These are phyloP conservation scores for Syncephalis fuscata DNA, from an alignment of 371 early-diverging fungal species.

Conservation along the genomic window DNA sequence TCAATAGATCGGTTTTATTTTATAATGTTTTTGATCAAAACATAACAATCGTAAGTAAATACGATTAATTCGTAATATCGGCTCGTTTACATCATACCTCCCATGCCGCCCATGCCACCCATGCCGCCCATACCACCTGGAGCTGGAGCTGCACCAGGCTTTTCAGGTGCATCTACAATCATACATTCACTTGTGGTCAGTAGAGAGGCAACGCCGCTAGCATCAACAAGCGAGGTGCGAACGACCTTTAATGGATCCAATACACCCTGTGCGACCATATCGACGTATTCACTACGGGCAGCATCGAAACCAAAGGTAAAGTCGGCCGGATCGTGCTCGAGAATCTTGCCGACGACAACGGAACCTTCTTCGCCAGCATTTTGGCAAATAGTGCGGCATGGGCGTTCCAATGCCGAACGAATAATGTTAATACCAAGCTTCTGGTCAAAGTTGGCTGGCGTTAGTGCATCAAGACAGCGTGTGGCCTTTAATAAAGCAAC, in stretches of 20 bases:
- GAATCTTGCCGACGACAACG: constrained; percentile 86
- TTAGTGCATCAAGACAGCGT: constrained; percentile 52
- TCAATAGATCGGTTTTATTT: too few relatives aligned
- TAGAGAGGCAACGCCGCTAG: constrained; percentile 88
- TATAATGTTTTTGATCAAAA: too few relatives aligned
- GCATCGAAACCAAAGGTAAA: constrained; percentile 91
- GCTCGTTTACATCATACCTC: constrained; percentile 24
- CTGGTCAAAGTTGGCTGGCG: constrained; percentile 93
- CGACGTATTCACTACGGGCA: constrained; percentile 72
- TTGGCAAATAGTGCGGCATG: constrained; percentile 83
- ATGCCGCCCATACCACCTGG: constrained; percentile 16
- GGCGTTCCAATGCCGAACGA: constrained; percentile 80
- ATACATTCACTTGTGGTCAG: constrained; percentile 93
- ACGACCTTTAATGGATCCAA: constrained; percentile 97
- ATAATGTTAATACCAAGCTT: constrained; percentile 91
- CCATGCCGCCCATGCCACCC: constrained; percentile 55
- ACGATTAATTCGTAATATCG: too few relatives aligned
- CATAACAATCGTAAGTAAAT: too few relatives aligned
- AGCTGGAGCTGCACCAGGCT: constrained; percentile 22
- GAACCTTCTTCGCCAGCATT: constrained; percentile 95
- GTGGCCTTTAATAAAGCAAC: constrained; percentile 88
- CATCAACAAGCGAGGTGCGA: constrained; percentile 89
- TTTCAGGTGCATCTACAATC: constrained; percentile 88
- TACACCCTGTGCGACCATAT: constrained; percentile 91
- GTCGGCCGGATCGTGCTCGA: constrained; percentile 52